Evolutionary conservation across 1,284 basidiomycete species (phyloP), one percentile per base, ranked within the genome.

Genomic region (Cystobasidium sp.): DNA sequence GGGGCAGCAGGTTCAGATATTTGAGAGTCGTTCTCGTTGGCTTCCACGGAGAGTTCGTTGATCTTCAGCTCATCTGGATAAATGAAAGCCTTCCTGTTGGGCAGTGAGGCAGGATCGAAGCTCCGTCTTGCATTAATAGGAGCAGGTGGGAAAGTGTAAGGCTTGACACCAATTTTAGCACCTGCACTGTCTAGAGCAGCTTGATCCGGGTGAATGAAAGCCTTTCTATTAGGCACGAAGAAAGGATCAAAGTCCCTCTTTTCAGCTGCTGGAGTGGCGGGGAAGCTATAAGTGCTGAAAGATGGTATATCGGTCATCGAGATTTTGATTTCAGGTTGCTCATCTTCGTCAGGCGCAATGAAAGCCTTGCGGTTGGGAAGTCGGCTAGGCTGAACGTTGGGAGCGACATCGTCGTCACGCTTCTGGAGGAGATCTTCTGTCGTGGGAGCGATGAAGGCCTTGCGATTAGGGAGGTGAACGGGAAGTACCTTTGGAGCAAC

Each of bases 11-110:
- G 16, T 16, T 31, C 39, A 31, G 56, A 39, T 10, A 31, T 1
- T 10, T 22, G 12, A 20, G 55, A 8, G 1, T 10, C 56, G 43
- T 22, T 1, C 1, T 1, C 56, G 5, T 41, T 39, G 39, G 41
- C 56, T n/a, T 41, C 43, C 37, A 59, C 56, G 3, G 56, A 59
- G 10, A 59, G 18, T 18, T 59, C 16, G 4, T 59, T n/a, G 22
- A 59, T 41, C 56, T 59, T 41, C 16, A 59, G 39, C 14, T 59
- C 56, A 20, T 59, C 39, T 10, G 56, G 56, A 22, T 59, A 31
- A 43, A 71, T 58, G 64, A 67, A 67, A 41, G 64, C 64, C 43
- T 67, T 67, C 49, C 64, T 67, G 64, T 67, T 67, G 1, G 64
- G 64, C 22, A 67, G 31, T 5, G 22, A 53, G 31, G 49, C 47